phyloP scores from a whole-genome alignment of 2,329 filamentous ascomycete species.

The Talaromyces sp. region DNA sequence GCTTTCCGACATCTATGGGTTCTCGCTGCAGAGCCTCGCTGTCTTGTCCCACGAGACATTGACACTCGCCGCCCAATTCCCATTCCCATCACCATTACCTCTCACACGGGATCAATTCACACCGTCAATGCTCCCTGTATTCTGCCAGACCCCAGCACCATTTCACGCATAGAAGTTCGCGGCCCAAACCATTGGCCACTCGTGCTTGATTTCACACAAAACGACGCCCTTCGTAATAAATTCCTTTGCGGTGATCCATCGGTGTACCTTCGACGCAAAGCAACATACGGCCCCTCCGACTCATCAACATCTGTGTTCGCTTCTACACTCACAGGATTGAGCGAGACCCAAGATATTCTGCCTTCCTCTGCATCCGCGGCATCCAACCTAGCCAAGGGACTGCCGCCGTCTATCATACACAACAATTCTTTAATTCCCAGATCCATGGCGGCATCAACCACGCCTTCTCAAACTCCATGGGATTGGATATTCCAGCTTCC shows the following conservation, averaged over 20 bases:
- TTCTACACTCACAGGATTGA: conserved; percentile 73
- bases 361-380: conserved; percentile 29
- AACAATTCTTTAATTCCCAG: conserved; percentile 27
- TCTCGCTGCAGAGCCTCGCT: conserved; percentile 84
- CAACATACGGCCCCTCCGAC: conserved; percentile 63
- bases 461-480: conserved; percentile 55
- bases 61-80: conserved; percentile 79
- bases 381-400: conserved; percentile 28
- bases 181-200: conserved; percentile 77
- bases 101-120: conserved; percentile 48
- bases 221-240: conserved; percentile 62
- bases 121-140: conserved; percentile 58
- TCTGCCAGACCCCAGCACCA: conserved; percentile 49
- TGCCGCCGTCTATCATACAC: conserved; percentile 26
- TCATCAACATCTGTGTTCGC: conserved; percentile 62
- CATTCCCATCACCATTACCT: conserved; percentile 68
- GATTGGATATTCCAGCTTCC: conserved; percentile 74
- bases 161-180: conserved; percentile 41
- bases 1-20: conserved; percentile 98
- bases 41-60: conserved; percentile 83
- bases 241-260: conserved; percentile 70
- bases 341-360: conserved; percentile 56
- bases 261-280: conserved; percentile 72
- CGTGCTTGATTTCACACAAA: conserved; percentile 70
- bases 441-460: conserved; percentile 26